These are phyloP conservation scores for Tolypocladium ovalisporum DNA, from an alignment of 2,329 filamentous ascomycete genomes.

Conservation along the genomic window DNA sequence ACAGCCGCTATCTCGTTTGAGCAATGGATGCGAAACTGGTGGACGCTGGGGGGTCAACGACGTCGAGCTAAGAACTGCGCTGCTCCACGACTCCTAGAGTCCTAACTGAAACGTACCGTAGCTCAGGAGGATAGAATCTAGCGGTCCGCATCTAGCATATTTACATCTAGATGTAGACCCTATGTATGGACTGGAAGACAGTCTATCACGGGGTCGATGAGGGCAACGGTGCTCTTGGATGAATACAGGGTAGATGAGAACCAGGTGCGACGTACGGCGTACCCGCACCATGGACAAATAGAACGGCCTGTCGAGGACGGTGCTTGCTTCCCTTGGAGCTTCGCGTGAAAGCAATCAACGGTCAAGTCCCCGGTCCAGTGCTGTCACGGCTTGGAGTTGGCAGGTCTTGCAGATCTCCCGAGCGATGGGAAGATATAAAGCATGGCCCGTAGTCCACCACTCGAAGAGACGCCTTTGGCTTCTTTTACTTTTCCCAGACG, in stretches of 20 bases:
- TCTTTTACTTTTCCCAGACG: background rate
- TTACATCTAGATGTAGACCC: background rate
- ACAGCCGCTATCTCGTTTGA: background rate
- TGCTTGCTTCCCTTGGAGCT: background rate
- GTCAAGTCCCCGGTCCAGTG: background rate
- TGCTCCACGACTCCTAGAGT: background rate
- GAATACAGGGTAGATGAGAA: background rate
- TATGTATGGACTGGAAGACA: background rate
- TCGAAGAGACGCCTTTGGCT: background rate
- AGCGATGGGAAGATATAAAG: background rate
- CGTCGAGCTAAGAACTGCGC: background rate
- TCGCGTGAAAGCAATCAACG: background rate
- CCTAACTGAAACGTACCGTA: too few species aligned
- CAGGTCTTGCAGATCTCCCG: slow-evolving; percentile 1
- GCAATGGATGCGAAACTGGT: background rate
- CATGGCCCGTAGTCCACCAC: background rate
- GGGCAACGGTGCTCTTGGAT: background rate
- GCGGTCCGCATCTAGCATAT: background rate
- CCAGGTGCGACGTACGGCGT: background rate
- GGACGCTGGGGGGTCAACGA: background rate
- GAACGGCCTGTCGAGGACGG: background rate
- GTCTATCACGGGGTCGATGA: background rate
- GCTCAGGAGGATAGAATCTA: too few species aligned
- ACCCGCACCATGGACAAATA: background rate
- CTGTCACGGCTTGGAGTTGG: background rate